Evolutionary conservation across 805 yeast species (phyloP), one percentile per base, ranked within the genome.

Genomic region (Kockiozyma suomiensis): DNA sequence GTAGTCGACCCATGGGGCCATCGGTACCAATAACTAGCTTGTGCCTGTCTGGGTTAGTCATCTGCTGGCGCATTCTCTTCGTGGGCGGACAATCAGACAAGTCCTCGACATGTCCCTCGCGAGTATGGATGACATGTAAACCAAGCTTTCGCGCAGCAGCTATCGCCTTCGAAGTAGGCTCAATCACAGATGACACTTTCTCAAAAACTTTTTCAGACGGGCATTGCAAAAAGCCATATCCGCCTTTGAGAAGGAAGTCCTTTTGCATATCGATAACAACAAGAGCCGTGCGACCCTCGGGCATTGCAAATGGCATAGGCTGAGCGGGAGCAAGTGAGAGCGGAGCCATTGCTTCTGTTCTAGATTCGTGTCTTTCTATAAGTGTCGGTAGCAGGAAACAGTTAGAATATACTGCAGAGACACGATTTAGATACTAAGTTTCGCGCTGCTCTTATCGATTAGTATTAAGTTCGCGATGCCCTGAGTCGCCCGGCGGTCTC

Each of bases 261-360:
- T 73, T 59, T 61, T 72, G 75, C 74, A 72, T 72, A 56, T 72
- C 74, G 38, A 72, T 72, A 46, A 72, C 70, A 30, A 72, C 57
- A 25, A 72, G 61, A 12, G 75, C 75, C 5, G 72, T 65, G 38
- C 65, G 55, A 23, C 56, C 60, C 32, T 38, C 58, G 7, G 69
- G 69, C 26, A 68, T 66, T 35, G 60, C 61, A 54, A 68, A 68
- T 23, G 64, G 54, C 38, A 48, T 47, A 3, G 65, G 65, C 52
- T 30, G 40, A 13, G 65, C 65, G 25, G 62, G 17, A 21, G 38
- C 23, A 28, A 61, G 51, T 4, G 55, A n/a, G 3, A 61, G 26
- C 4, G 58, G 59, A 17, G 56, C 62, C 65, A 61, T 61, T 37
- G n/a, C n/a, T n/a, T n/a, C n/a, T n/a, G n/a, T n/a, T n/a, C n/a